Percentiles rank a stretch among this genome's conserved stretches.
phyloP scores from a whole-genome alignment of 164 flowering plant genomes.

The Buxus sempervirens region DNA sequence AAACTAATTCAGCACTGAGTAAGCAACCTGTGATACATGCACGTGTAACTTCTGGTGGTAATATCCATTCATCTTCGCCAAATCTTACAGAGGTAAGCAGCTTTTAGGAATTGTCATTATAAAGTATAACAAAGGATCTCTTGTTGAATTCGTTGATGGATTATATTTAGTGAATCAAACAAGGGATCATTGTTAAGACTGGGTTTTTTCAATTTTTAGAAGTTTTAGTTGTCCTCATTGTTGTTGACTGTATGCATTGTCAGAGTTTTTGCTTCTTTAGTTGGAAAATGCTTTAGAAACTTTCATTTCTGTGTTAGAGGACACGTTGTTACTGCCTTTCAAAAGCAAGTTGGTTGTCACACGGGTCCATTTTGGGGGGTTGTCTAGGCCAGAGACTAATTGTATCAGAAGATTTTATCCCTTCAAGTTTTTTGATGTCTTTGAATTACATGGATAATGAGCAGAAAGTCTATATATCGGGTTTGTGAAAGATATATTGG shows the following conservation, averaged over 20 bases:
- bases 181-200: too few species aligned
- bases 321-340: too few species aligned
- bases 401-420: not conserved
- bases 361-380: too few species aligned
- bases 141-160: too few species aligned
- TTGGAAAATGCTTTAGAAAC: too few species aligned
- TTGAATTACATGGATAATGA: not conserved
- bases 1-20: slow-evolving; percentile 28
- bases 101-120: not conserved
- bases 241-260: too few species aligned
- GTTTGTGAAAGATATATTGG: not conserved
- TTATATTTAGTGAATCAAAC: too few species aligned
- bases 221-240: too few species aligned
- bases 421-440: not conserved
- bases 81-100: slow-evolving; percentile 39
- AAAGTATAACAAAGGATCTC: not conserved
- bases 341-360: too few species aligned
- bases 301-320: too few species aligned
- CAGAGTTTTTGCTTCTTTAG: too few species aligned
- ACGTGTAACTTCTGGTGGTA: slow-evolving; percentile 25
- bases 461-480: not conserved
- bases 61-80: slow-evolving; percentile 29
- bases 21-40: slow-evolving; percentile 35
- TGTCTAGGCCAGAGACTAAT: not conserved
- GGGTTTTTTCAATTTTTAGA: too few species aligned